Conservation (phyloP, 2,329 filamentous ascomycete species). For the Clonostachys rosea region DNA sequence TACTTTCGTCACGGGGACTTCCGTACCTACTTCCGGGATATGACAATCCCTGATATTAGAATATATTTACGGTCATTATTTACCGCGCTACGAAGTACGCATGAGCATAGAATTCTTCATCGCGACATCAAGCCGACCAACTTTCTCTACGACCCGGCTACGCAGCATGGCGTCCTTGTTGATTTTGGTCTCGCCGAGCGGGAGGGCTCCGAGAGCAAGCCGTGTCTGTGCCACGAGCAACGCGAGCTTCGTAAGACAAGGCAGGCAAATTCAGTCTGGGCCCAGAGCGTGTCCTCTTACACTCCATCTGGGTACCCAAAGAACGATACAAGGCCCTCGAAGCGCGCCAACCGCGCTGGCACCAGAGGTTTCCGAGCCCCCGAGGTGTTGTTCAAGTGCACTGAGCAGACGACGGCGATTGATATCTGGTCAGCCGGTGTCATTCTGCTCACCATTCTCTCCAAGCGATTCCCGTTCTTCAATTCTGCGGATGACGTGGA, state of each 20-base stretch:
- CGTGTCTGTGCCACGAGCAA: constrained; percentile 75
- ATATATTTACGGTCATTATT: constrained; percentile 89
- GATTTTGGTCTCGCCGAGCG: constrained; percentile 96
- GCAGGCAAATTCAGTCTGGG: constrained; percentile 53
- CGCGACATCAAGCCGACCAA: constrained; percentile 98
- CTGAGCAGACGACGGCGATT: constrained; percentile 86
- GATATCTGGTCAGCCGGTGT: constrained; percentile 97
- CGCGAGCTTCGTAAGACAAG: constrained; percentile 56
- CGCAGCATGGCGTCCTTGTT: constrained; percentile 84
- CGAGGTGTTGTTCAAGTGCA: constrained; percentile 96
- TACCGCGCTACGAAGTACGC: constrained; percentile 77
- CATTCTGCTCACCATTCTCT: constrained; percentile 93
- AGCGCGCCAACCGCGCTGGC: constrained; percentile 88
- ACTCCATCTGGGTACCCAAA: constrained; percentile 69
- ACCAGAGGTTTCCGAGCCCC: constrained; percentile 94
- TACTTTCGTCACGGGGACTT: constrained; percentile 97
- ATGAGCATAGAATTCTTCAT: constrained; percentile 81
- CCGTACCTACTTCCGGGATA: constrained; percentile 86
- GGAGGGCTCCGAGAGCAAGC: constrained; percentile 70
- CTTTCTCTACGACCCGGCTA: constrained; percentile 83
- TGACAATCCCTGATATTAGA: constrained; percentile 80
- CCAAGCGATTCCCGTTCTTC: constrained; percentile 93
- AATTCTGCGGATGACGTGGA: constrained; percentile 98
- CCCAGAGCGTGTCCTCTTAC: constrained; percentile 25
- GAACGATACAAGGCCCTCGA: constrained; percentile 80